Conservation (phyloP, 768 basidiomycete species). For the Chlorophyllum brunneum region DNA sequence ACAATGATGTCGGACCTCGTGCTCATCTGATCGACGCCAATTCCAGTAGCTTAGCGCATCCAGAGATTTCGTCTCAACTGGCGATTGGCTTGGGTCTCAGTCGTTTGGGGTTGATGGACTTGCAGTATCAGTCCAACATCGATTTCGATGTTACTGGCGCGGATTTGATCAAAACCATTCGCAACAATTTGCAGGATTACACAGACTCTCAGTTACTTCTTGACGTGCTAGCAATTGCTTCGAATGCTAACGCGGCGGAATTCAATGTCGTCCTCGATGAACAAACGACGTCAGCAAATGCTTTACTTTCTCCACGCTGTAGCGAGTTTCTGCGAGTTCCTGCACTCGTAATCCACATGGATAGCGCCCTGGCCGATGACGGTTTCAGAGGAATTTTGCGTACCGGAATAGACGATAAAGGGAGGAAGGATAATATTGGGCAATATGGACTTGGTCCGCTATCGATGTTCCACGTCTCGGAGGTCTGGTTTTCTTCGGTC, state of each 20-base stretch:
- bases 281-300: conserved; percentile 1
- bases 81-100: conserved; percentile 27
- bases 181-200: conserved; percentile 39
- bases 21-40: conserved; percentile 19
- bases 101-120: conserved; percentile 31
- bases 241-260: conserved; percentile 40
- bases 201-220: conserved; percentile 37
- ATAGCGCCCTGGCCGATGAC: conserved; percentile 32
- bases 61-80: conserved; percentile 25
- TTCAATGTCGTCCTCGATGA: conserved; percentile 39
- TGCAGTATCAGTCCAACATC: conserved; percentile 16
- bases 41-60: conserved; percentile 25
- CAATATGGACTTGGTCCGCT: conserved; percentile 50
- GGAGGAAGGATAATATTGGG: conserved; percentile 35
- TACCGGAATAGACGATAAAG: conserved; percentile 44
- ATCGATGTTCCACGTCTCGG: conserved; percentile 49
- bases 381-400: conserved; percentile 44
- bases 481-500: conserved; percentile 27
- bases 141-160: conserved; percentile 38
- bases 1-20: conserved; percentile 37
- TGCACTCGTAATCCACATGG: conserved; percentile 42
- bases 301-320: conserved; percentile 32
- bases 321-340: conserved; percentile 29
- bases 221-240: conserved; percentile 53
- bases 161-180: conserved; percentile 37